A percentile compares a stretch with the other conserved stretches of the same genome.
These are phyloP conservation scores for Sistotremastrum niveocremeum DNA, from an alignment of 768 basidiomycete species.

Conservation along the genomic window DNA sequence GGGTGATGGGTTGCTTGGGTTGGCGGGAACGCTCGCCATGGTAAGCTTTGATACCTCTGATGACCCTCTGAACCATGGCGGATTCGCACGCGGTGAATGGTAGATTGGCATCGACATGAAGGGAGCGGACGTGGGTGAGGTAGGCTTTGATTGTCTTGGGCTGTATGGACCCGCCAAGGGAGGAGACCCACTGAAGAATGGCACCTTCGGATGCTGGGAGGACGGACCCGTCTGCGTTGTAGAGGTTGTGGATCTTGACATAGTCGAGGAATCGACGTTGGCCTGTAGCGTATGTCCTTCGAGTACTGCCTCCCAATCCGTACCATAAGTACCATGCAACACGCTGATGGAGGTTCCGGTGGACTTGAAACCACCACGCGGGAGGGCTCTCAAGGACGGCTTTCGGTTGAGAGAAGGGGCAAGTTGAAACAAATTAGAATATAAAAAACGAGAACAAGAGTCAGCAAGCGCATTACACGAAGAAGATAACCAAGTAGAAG, in stretches of 20 bases:
- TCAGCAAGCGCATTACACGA: slow-evolving; percentile 9
- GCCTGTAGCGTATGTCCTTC: slow-evolving; percentile 17
- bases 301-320: slow-evolving; percentile 18
- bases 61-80: slow-evolving; percentile 14
- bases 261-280: slow-evolving; percentile 20
- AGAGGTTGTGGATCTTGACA: slow-evolving; percentile 8
- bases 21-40: slow-evolving; percentile 15
- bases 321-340: slow-evolving; percentile 18
- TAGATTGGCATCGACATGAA: slow-evolving; percentile 20
- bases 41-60: slow-evolving; percentile 21
- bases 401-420: slow-evolving; percentile 11
- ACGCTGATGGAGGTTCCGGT: slow-evolving; percentile 4
- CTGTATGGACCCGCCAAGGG: slow-evolving; percentile 8
- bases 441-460: slow-evolving; percentile 11
- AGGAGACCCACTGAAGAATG: slow-evolving; percentile 11
- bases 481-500: slow-evolving; percentile 8
- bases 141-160: slow-evolving; percentile 17
- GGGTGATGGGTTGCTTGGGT: slow-evolving; percentile 17
- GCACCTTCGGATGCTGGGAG: slow-evolving; percentile 3
- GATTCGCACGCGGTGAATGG: slow-evolving; percentile 15
- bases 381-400: slow-evolving; percentile 12
- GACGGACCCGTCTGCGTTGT: background rate
- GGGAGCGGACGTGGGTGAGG: slow-evolving; percentile 10
- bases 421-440: slow-evolving; percentile 13
- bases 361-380: slow-evolving; percentile 7